These are phyloP conservation scores for Hortiboletus campestris DNA, from an alignment of 768 basidiomycete species.

Conservation along the genomic window DNA sequence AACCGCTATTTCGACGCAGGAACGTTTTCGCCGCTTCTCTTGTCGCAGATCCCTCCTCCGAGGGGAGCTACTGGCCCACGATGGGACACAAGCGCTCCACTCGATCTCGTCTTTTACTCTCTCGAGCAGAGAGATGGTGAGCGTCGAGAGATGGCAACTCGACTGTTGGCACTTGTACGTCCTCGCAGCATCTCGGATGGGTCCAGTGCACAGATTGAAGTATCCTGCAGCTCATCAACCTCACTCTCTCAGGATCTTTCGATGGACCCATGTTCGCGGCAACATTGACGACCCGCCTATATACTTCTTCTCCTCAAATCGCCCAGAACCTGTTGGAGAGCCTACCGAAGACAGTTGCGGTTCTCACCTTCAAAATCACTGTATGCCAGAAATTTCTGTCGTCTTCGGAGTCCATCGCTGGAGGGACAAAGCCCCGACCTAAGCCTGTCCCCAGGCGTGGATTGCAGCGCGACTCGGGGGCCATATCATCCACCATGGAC, in stretches of 20 bases:
- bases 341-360: conserved; percentile 35
- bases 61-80: conserved; percentile 45
- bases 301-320: conserved; percentile 28
- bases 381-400: conserved; percentile 42
- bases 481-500: conserved; percentile 4
- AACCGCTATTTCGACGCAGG: conserved; percentile 25
- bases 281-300: conserved; percentile 36
- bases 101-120: conserved; percentile 46
- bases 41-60: conserved; percentile 58
- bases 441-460: conserved; percentile 34
- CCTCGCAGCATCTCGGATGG: not conserved
- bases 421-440: conserved; percentile 27
- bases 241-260: conserved; percentile 37
- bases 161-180: conserved; percentile 34
- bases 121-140: conserved; percentile 32
- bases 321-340: conserved; percentile 37
- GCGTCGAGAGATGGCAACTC: conserved; percentile 34
- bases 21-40: conserved; percentile 50
- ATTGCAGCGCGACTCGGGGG: conserved; percentile 8
- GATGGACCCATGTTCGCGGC: conserved; percentile 38
- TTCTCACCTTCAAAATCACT: conserved; percentile 41
- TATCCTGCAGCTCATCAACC: conserved; percentile 38
- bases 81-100: conserved; percentile 53
- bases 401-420: conserved; percentile 17
- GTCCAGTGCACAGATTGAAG: not conserved